A percentile compares a stretch with the other conserved stretches of the same genome.
phyloP scores from a whole-genome alignment of 1,284 basidiomycete genomes.

The Ceratobasidium sp. region DNA sequence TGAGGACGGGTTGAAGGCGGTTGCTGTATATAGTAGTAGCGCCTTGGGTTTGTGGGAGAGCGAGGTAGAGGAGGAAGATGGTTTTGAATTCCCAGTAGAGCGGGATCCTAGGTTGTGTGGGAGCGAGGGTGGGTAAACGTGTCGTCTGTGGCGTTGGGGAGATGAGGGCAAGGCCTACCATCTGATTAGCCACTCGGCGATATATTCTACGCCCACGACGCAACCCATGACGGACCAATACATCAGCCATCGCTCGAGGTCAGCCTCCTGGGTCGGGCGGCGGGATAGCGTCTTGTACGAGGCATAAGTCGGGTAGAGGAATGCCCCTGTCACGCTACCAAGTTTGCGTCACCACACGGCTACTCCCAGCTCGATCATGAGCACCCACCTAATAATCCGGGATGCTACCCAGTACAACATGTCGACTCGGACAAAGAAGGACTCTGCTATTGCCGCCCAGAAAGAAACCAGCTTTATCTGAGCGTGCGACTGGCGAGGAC shows the following conservation, averaged over 20 bases:
- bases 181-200: constrained; percentile 83
- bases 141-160: constrained; percentile 9
- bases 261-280: constrained; percentile 78
- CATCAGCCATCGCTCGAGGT: constrained; percentile 88
- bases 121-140: constrained; percentile 32
- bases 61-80: constrained; percentile 86
- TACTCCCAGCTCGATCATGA: not conserved
- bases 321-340: constrained; percentile 58
- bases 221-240: constrained; percentile 88
- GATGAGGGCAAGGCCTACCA: constrained; percentile 64
- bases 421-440: not conserved
- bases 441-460: not conserved
- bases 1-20: constrained; percentile 83
- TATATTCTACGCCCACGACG: constrained; percentile 76
- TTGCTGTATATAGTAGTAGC: constrained; percentile 81
- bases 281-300: constrained; percentile 86
- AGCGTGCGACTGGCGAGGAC: constrained; percentile 4
- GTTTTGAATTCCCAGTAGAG: constrained; percentile 88
- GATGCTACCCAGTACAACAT: constrained; percentile 35
- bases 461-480: constrained; percentile 10
- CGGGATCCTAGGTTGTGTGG: constrained; percentile 73
- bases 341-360: not conserved
- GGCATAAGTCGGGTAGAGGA: constrained; percentile 85
- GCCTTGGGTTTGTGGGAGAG: constrained; percentile 87
- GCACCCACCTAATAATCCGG: constrained; percentile 37